phyloP scores from a whole-genome alignment of 768 basidiomycete genomes.

The Sarcodon aspratus region DNA sequence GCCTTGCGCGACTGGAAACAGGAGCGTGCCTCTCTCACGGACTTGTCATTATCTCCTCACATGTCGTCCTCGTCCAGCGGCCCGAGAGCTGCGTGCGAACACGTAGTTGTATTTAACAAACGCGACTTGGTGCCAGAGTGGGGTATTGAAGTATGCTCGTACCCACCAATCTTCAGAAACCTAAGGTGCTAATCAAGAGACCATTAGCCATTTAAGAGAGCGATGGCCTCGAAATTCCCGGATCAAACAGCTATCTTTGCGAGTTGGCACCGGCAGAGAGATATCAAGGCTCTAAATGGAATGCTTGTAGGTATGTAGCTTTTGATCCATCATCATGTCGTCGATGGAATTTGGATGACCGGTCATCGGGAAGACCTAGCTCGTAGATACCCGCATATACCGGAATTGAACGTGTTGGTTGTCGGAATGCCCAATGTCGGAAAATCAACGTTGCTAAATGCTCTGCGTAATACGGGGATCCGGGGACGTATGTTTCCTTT shows the following conservation, averaged over 20 bases:
- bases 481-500: constrained; percentile 55
- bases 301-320: constrained; percentile 61
- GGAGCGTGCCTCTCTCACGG: constrained; percentile 7
- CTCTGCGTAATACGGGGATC: constrained; percentile 79
- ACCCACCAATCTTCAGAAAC: background rate
- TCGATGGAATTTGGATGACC: background rate
- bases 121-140: constrained; percentile 82
- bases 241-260: constrained; percentile 61
- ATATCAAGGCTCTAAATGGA: constrained; percentile 53
- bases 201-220: constrained; percentile 57
- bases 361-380: constrained; percentile 42
- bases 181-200: constrained; percentile 2
- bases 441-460: constrained; percentile 90
- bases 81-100: constrained; percentile 46
- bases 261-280: constrained; percentile 55
- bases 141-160: constrained; percentile 66
- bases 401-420: constrained; percentile 81
- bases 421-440: constrained; percentile 99
- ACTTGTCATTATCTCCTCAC: constrained; percentile 1
- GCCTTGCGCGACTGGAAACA: constrained; percentile 4
- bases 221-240: constrained; percentile 62
- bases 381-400: constrained; percentile 52
- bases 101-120: constrained; percentile 88
- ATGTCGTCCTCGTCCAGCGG: background rate
- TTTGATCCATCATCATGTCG: background rate